Evolutionary conservation across 2,329 filamentous ascomycete genomes (phyloP), one percentile per base, ranked within the genome.

Genomic region (Elsinoe fawcettii): DNA sequence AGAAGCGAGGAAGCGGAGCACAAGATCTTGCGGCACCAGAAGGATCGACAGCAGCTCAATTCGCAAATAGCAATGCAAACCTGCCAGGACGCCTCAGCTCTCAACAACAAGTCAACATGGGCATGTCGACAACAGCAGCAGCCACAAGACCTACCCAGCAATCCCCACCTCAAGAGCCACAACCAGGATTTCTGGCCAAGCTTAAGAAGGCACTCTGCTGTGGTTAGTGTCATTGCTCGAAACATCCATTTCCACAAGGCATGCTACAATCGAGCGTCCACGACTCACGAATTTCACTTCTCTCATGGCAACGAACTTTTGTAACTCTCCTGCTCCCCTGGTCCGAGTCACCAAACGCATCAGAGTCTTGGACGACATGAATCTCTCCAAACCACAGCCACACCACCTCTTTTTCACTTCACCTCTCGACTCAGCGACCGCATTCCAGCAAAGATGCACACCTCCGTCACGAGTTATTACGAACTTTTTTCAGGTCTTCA

Each of bases 11-110:
- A 74, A 90, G 85, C 80, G 84, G 80, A 77, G 77, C 84, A 71
- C 88, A 95, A 71, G 83, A 87, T 72, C 83, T 84, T 68, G 92
- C 91, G 63, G 88, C 90, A 65, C 65, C 62, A 30, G 86, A 91
- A 69, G 89, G 87, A 66, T 96, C 90, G 69, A 96, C 90, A 63
- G 89, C 95, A 74, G 92, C 92, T 64, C 92, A 96, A 71, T 96
- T 96, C 80, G 90, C 95, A 77, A 92, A 90, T 80, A 96, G 90
- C 76, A 88, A 87, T 69, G 88, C 90, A 71, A 93, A 96, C 72
- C 80, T 95, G 63, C 82, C 87, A 37, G 57, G 37, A 14, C 55
- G 60, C 34, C 18, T 60, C 14, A 58, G 55, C 54, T 56, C 53
- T 30, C 51, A 56, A 18, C 58, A 55, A 37, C 58, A 58, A 36